Evolutionary conservation across 2,329 filamentous ascomycete species (phyloP).

Genomic region (Xylariaceae sp.): DNA sequence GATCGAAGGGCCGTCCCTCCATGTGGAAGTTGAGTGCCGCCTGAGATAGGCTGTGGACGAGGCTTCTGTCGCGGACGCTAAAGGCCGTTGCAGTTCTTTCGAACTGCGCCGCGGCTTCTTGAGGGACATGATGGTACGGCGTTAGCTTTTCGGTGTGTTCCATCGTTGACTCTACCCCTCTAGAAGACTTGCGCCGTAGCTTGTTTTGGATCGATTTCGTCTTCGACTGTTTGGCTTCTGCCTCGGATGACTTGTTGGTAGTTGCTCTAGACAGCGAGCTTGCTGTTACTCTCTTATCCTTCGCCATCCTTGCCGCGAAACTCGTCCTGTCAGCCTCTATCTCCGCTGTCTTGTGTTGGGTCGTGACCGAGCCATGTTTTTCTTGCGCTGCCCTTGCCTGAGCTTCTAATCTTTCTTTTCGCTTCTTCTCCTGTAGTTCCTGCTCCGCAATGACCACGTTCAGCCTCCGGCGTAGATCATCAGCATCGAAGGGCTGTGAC

Average conservation of each 20-base stretch:
- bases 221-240: conserved; percentile 10
- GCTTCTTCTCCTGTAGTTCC: conserved; percentile 44
- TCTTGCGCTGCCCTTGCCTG: conserved; percentile 13
- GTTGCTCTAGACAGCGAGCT: conserved; percentile 1
- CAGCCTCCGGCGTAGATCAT: conserved; percentile 58
- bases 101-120: conserved; percentile 58
- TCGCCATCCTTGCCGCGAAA: conserved; percentile 19
- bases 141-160: conserved; percentile 17
- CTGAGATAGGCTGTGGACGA: conserved; percentile 48
- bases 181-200: conserved; percentile 23
- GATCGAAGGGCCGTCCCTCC: conserved; percentile 35
- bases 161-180: conserved; percentile 9
- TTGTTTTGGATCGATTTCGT: conserved; percentile 27
- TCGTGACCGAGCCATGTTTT: conserved; percentile 7
- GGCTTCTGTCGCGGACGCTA: conserved; percentile 38
- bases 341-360: conserved; percentile 1
- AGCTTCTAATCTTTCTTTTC: conserved; percentile 33
- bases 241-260: conserved; percentile 5
- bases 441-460: conserved; percentile 54
- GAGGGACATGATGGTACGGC: conserved; percentile 55
- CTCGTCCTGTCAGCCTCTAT: conserved; percentile 10
- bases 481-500: conserved; percentile 52
- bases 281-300: background rate
- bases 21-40: conserved; percentile 46
- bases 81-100: conserved; percentile 54